phyloP scores from a whole-genome alignment of 2,329 filamentous ascomycete genomes.

The Cercospora sp. region DNA sequence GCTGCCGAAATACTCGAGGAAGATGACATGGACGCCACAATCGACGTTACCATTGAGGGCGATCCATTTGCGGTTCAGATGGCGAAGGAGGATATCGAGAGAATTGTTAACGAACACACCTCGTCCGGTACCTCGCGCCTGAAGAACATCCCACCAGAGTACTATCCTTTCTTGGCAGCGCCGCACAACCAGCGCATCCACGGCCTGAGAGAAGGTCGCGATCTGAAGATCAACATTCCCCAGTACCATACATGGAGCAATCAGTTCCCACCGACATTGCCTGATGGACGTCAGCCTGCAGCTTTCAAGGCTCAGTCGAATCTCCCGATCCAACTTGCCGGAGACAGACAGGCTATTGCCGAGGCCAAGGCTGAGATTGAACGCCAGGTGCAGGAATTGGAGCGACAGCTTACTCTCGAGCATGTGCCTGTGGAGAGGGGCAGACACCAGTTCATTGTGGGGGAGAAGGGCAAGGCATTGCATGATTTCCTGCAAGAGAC shows the following conservation, averaged over 20 bases:
- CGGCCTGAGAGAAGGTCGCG: conserved; percentile 69
- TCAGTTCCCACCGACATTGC: conserved; percentile 65
- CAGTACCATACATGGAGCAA: conserved; percentile 72
- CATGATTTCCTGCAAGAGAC: conserved; percentile 89
- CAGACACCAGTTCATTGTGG: conserved; percentile 92
- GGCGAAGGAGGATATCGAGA: conserved; percentile 79
- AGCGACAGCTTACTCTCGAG: conserved; percentile 72
- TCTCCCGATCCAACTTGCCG: conserved; percentile 79
- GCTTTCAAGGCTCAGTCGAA: conserved; percentile 71
- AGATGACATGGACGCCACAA: conserved; percentile 74
- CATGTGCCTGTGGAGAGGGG: conserved; percentile 81
- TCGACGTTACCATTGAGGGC: conserved; percentile 87
- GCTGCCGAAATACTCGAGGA: conserved; percentile 58
- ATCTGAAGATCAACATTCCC: conserved; percentile 80
- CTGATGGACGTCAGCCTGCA: conserved; percentile 64
- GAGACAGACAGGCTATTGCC: conserved; percentile 80
- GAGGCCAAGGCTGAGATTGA: conserved; percentile 80
- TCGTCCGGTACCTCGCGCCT: conserved; percentile 80
- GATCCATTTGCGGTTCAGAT: conserved; percentile 84
- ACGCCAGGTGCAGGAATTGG: conserved; percentile 72
- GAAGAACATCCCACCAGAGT: conserved; percentile 82
- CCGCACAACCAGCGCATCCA: conserved; percentile 68
- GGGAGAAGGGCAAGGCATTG: conserved; percentile 73
- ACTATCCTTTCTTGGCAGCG: conserved; percentile 92
- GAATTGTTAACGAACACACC: conserved; percentile 83